Base-by-base conservation (phyloP, 805 yeast genomes). In the Wickerhamiella vanderwaltii region DNA sequence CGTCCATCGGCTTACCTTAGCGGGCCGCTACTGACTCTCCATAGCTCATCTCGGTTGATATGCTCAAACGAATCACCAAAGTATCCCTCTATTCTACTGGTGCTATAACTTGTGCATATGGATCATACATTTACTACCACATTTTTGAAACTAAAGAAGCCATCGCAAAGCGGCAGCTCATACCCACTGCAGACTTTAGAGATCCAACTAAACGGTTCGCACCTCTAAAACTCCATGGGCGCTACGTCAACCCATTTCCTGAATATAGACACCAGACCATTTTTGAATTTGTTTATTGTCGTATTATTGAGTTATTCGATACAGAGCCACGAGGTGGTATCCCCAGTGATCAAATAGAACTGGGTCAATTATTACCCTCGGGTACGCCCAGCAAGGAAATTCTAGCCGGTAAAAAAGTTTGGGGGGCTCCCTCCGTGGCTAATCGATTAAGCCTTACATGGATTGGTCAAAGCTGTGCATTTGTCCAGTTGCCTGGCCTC, bases 401-500 rank as follows among this genome's bases (percentile, higher is more conserved):
- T 19, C 23, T 42, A 33, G 42, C 16, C 18, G 43, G 36, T 2
- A 13, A 31, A 12, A 29, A 36, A 5, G 31, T 33, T 26, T 13
- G 13, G 17, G 42, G 54, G 1, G 46, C 28, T 1, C 46, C 44
- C 1, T 46, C 43, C 11, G 34, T 33, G 2, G 19, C 36, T 1
- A 44, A 71, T 20, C 67, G 79, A 50, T 46, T 82, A 51, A 67
- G 80, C 1, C 72, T 79, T 53, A 85, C 95, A 0, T 88, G 97
- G 97, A 59, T 88, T 31, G 97, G 97, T 3, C 97, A 88, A 57
- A 79, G 91, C 44, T 86, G 95, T 59, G 72, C 87, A 2, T 69
- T 73, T 41, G 64, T 86, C 3, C 85, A 82, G 52, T 58, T 85
- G 22, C 53, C 53, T 2, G 20, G 19, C 19, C 43, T 40, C 6